A percentile compares a stretch with the other conserved stretches of the same genome.
phyloP scores from a whole-genome alignment of 1,139 yeast genomes.

The Pichia sp. region DNA sequence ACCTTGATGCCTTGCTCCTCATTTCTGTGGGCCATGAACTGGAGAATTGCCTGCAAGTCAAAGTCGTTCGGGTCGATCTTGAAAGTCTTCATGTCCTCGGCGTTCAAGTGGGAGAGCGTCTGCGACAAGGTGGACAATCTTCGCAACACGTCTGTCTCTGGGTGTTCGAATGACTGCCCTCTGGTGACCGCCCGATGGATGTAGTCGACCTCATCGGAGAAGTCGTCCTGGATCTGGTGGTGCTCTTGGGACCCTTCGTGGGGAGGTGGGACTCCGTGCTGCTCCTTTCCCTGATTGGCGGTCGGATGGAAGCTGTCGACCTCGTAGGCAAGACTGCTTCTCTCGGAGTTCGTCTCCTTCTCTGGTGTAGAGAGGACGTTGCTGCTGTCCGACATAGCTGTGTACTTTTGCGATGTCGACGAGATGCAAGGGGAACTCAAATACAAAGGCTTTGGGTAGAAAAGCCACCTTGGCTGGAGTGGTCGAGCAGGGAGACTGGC shows the following conservation, averaged over 20 bases:
- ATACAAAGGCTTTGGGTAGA: too few species aligned
- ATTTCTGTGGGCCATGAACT: slow-evolving; percentile 31
- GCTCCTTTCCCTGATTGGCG: neutral
- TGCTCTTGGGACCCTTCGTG: neutral
- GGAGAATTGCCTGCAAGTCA: slow-evolving; percentile 34
- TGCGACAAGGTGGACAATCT: slow-evolving; percentile 28
- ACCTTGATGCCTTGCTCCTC: slow-evolving; percentile 43
- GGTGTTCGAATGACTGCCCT: neutral
- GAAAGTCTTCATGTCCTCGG: slow-evolving; percentile 26
- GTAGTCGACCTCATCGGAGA: neutral
- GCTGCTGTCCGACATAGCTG: neutral
- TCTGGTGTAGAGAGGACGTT: neutral
- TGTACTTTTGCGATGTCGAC: neutral
- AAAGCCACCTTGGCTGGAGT: too few species aligned
- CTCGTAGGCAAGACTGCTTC: neutral
- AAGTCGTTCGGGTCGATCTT: slow-evolving; percentile 28
- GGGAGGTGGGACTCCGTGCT: neutral
- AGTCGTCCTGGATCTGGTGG: neutral
- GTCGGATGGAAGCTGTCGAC: slow-evolving; percentile 4
- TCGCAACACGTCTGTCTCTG: slow-evolving; percentile 24
- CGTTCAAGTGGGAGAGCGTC: slow-evolving; percentile 26
- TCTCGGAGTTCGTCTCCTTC: neutral
- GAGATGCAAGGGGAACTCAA: too few species aligned
- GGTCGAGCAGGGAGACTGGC: too few species aligned
- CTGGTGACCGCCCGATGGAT: slow-evolving; percentile 8